phyloP scores from a whole-genome alignment of 2,329 filamentous ascomycete genomes.

The Beauveria sp. region DNA sequence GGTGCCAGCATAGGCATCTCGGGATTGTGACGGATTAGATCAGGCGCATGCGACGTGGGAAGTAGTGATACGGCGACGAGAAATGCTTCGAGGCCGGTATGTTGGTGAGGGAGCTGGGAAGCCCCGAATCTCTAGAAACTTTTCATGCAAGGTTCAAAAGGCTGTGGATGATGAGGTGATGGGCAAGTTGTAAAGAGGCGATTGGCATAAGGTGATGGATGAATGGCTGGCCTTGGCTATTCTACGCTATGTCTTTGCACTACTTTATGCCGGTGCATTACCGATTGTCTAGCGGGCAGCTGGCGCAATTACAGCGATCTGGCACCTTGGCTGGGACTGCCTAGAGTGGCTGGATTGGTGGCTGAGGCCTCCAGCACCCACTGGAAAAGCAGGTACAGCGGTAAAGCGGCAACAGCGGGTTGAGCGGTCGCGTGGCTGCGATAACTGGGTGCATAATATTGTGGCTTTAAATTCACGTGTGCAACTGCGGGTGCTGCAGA shows the following conservation, averaged over 20 bases:
- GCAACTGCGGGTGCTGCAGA: background rate
- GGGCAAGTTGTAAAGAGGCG: background rate
- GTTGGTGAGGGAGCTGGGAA: background rate
- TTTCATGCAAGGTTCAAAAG: background rate
- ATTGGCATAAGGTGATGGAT: background rate
- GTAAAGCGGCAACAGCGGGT: no score
- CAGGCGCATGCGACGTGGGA: background rate
- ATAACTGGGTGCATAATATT: background rate
- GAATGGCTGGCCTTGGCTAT: background rate
- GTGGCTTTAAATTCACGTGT: slow-evolving; percentile 4
- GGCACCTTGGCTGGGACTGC: no score
- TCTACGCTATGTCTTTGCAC: background rate
- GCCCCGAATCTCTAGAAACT: background rate
- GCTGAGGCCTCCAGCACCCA: no score
- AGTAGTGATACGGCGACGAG: background rate
- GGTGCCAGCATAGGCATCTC: background rate
- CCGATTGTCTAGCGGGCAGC: background rate
- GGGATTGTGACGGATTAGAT: background rate
- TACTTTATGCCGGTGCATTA: background rate
- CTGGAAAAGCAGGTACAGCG: no score
- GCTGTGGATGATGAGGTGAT: slow-evolving; percentile 1
- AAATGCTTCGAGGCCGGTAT: background rate
- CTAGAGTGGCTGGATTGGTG: no score
- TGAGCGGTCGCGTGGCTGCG: background rate
- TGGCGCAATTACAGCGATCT: background rate